Base-by-base conservation (phyloP, 2,329 filamentous ascomycete genomes). In the Lachnellula occidentalis region DNA sequence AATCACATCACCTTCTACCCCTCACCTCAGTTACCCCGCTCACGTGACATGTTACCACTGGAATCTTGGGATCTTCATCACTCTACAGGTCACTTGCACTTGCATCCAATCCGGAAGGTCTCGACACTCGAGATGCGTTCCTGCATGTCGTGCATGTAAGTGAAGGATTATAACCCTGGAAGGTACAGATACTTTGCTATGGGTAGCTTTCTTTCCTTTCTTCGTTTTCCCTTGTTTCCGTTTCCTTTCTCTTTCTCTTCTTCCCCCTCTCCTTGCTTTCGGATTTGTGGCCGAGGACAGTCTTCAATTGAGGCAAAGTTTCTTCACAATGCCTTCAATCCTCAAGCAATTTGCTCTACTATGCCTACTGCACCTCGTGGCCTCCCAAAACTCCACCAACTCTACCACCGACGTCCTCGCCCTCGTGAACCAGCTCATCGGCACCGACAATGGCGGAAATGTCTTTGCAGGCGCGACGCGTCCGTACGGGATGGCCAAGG, bases 401-500 rank as follows among this genome's bases (percentile, higher is more conserved):
- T 11, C 22, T 2, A 50, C 48, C 34, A 19, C 9, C 9, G 48
- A 50, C 19, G 17, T 22, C 24, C 34, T 50, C 6, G 4, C 22
- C n/a, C 42, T 24, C 9, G 48, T 50, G 3, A 43, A 50, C 22
- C 48, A 50, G 48, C 36, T 50, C 14, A 50, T 50, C 17, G 54
- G 54, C 34, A 53, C 54, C 7, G 50, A 56, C 36, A 56, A 56
- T 43, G 54, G 54, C 41, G 65, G 65, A 34, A 67, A 83, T 66
- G 78, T 82, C 31, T 83, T 83, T 51, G 73, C 79, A 0, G 80
- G 79, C 5, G 79, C 79, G 9, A 79, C 76, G 1, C 63, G 77
- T 27, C 79, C 79, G 2, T 82, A 78, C 61, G 73, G 74, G 72
- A 63, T 64, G 68, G 65, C 66, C 27, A 82, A 82, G 65, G 76